These are phyloP conservation scores for Trichoderma oligosporum DNA, from an alignment of 2,329 filamentous ascomycete species.

Conservation along the genomic window DNA sequence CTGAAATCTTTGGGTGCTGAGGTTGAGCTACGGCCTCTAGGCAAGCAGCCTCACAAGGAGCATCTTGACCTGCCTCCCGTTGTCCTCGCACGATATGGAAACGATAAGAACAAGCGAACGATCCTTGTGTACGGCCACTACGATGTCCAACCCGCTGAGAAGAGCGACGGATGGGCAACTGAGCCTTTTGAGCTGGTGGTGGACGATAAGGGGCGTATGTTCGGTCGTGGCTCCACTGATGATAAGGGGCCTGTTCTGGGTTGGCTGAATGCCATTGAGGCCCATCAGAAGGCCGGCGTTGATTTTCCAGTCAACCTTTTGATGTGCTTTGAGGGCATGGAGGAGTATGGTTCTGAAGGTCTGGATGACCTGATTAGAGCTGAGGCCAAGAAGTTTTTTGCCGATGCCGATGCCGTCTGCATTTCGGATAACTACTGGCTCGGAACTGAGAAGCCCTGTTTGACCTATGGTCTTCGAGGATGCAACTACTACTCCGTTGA, in stretches of 20 bases:
- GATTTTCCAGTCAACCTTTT: conserved; percentile 96
- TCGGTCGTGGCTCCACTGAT: conserved; percentile 89
- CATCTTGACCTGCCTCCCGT: conserved; percentile 89
- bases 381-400: conserved; percentile 92
- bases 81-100: conserved; percentile 86
- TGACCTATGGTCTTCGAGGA: conserved; percentile 94
- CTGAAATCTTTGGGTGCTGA: conserved; percentile 79
- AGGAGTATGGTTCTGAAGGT: conserved; percentile 96
- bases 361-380: conserved; percentile 89
- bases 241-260: conserved; percentile 97
- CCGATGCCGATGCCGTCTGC: conserved; percentile 91
- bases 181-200: conserved; percentile 88
- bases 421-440: conserved; percentile 99
- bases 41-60: conserved; percentile 88
- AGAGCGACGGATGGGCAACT: conserved; percentile 92
- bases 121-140: conserved; percentile 98
- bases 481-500: conserved; percentile 97
- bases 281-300: conserved; percentile 89
- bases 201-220: conserved; percentile 92
- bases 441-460: conserved; percentile 94
- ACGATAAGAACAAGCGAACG: conserved; percentile 86
- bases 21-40: conserved; percentile 81
- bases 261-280: conserved; percentile 97
- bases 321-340: conserved; percentile 99
- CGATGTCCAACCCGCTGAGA: conserved; percentile 92